Evolutionary conservation across 805 yeast species (phyloP), one percentile per base, ranked within the genome.

Genomic region (Metschnikowia lachancei): DNA sequence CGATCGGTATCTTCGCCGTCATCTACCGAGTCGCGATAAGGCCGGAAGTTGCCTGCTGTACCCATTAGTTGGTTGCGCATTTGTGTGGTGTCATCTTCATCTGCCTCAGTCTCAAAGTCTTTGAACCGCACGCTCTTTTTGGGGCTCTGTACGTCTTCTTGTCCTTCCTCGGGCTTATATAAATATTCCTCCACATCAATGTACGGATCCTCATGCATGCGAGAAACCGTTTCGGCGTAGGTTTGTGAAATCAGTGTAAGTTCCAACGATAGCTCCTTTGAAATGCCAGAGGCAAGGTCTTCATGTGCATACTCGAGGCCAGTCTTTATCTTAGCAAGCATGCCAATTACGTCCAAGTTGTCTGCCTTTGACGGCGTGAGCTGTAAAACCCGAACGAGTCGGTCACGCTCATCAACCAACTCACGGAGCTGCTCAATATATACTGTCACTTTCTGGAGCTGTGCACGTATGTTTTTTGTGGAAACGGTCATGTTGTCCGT

Each of bases 311-410:
- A 67, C 20, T 46, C 55, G 30, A 71, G 55, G 36, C 59, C 57
- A 43, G 67, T 58, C 37, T 54, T 46, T 30, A 63, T 52, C 48
- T 62, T 61, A 24, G 57, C 54, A 37, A 72, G 57, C 32, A 57
- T 55, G 35, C 52, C 60, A 28, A 67, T 61, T 19, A 72, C 45
- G 37, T 70, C 76, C 51, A 59, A 60, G 45, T 67, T 69, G 47
- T 72, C 76, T 35, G 69, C 63, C 12, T 64, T 46, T 7, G 74
- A 67, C 3, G 77, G 77, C 19, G 66, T 56, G 29, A 71, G 61
- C 28, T 61, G 53, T 31, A 72, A 60, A 13, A 62, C 57, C 5
- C 49, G 45, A 3, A 65, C 46, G 35, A 68, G 60, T 14, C 65
- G 52, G 10, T 56, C 55, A 17, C 76, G 53, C 47, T 71, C 76